Conservation (phyloP, 2,329 filamentous ascomycete genomes). For the Cladosporium sp. region DNA sequence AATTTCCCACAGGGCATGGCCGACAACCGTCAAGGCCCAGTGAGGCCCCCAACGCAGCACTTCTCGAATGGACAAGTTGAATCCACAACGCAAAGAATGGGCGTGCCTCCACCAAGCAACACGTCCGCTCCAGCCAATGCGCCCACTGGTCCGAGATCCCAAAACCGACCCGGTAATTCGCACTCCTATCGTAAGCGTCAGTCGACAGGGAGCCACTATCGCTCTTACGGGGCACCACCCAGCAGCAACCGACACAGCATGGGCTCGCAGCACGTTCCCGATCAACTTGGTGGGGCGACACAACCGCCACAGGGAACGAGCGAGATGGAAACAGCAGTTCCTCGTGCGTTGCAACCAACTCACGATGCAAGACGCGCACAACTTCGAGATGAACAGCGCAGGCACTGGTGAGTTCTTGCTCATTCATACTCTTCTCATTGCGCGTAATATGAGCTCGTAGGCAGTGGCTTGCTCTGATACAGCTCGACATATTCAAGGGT, state of each 20-base stretch:
- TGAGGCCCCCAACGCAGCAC: background rate
- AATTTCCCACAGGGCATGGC: background rate
- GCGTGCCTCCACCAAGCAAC: background rate
- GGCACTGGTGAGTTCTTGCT: constrained; percentile 3
- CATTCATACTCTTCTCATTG: background rate
- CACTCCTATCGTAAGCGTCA: background rate
- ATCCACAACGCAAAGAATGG: background rate
- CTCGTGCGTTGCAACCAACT: background rate
- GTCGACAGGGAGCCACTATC: background rate
- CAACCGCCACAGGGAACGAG: background rate
- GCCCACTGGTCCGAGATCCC: background rate
- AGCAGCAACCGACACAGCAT: too few relatives aligned
- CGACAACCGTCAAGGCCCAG: background rate
- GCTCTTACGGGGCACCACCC: background rate
- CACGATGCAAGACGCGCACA: background rate
- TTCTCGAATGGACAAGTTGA: background rate
- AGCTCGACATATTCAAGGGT: too few relatives aligned
- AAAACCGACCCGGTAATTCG: background rate
- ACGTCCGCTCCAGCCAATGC: background rate
- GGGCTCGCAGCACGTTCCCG: too few relatives aligned
- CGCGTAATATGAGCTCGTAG: background rate
- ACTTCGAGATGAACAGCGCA: background rate
- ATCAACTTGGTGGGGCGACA: background rate
- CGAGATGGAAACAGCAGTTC: constrained; percentile 4
- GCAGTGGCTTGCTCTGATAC: too few relatives aligned